A percentile compares a stretch with the other conserved stretches of the same genome.
phyloP scores from a whole-genome alignment of 345 rosid genomes.

The Salix viminalis region DNA sequence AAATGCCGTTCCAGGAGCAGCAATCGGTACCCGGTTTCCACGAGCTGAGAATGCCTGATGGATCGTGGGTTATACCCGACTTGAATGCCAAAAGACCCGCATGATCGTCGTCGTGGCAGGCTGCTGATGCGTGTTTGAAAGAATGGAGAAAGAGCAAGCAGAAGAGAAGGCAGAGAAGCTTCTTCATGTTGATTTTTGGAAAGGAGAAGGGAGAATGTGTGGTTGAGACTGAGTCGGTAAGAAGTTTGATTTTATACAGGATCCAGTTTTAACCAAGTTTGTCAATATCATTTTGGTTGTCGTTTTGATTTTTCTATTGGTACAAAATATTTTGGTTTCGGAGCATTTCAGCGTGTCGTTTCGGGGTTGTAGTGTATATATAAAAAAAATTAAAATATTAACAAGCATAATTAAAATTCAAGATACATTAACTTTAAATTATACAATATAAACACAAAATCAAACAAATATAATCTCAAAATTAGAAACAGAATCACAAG shows the following conservation, averaged over 20 bases:
- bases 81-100: slow-evolving; percentile 68
- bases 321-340: no score
- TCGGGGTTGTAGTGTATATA: no score
- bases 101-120: slow-evolving; percentile 64
- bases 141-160: slow-evolving; percentile 8
- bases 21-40: slow-evolving; percentile 80
- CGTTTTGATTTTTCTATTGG: no score
- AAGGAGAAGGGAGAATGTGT: background rate
- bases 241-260: background rate
- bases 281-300: no score
- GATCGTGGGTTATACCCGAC: slow-evolving; percentile 62
- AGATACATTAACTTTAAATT: no score
- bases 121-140: slow-evolving; percentile 28
- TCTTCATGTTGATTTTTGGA: slow-evolving; percentile 15
- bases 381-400: no score
- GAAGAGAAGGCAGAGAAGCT: slow-evolving; percentile 10
- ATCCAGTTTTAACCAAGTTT: background rate
- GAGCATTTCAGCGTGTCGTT: no score
- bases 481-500: no score
- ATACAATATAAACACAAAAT: no score
- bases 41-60: slow-evolving; percentile 50
- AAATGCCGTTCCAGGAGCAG: slow-evolving; percentile 53
- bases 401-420: no score
- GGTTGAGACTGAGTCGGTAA: background rate
- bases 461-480: no score